Evolutionary conservation across 495 filamentous ascomycete species (phyloP).

Genomic region (Penicillium subrubescens): DNA sequence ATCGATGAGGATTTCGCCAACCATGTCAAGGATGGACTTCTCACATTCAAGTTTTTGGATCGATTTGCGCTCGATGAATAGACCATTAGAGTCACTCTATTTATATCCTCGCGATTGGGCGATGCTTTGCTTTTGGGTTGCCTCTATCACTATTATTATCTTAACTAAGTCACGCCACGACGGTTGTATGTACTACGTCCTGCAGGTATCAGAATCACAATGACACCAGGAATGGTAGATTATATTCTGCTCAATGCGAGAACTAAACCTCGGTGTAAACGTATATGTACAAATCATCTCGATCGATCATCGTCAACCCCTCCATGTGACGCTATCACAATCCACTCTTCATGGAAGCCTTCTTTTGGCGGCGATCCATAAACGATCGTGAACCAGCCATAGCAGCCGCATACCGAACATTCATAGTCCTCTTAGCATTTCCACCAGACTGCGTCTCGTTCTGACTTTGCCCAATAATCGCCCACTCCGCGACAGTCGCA

Average conservation of each 20-base stretch:
- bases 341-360: background rate
- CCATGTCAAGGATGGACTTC: constrained; percentile 60
- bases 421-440: constrained; percentile 17
- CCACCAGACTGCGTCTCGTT: background rate
- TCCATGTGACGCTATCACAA: background rate
- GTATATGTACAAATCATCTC: constrained; percentile 3
- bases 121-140: background rate
- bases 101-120: background rate
- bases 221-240: background rate
- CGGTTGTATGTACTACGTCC: background rate
- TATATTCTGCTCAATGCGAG: background rate
- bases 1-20: constrained; percentile 42
- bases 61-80: constrained; percentile 41
- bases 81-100: background rate
- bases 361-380: constrained; percentile 17
- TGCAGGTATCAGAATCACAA: background rate
- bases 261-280: background rate
- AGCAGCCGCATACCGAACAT: constrained; percentile 13
- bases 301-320: background rate
- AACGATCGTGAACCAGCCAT: constrained; percentile 10
- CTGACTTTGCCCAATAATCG: constrained; percentile 46
- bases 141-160: background rate
- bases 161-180: background rate
- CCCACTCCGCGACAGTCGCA: constrained; percentile 75
- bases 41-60: constrained; percentile 65